These are phyloP conservation scores for Suillus hirtellus DNA, from an alignment of 768 basidiomycete genomes.

Conservation along the genomic window DNA sequence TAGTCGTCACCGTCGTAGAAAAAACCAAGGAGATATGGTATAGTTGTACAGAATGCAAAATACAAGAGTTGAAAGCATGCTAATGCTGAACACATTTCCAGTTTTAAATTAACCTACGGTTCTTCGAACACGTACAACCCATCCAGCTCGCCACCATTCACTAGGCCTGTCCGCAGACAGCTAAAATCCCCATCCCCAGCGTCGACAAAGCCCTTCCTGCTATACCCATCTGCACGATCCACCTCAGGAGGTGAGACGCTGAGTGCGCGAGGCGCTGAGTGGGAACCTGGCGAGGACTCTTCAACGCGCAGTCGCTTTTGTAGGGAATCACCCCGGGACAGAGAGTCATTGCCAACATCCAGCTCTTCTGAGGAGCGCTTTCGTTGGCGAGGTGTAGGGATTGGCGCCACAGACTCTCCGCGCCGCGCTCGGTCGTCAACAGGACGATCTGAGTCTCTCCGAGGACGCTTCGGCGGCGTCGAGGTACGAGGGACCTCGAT, in stretches of 20 bases:
- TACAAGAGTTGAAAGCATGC: conserved; percentile 9
- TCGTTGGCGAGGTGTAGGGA: conserved; percentile 30
- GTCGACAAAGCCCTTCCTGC: conserved; percentile 13
- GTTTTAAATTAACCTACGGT: conserved; percentile 5
- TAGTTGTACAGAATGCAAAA: conserved; percentile 13
- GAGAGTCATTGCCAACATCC: conserved; percentile 25
- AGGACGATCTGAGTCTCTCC: conserved; percentile 21
- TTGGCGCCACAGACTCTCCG: background rate
- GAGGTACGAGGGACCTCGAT: conserved; percentile 16
- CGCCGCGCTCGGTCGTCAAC: conserved; percentile 6
- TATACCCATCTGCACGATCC: conserved; percentile 10
- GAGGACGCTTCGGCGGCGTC: conserved; percentile 45
- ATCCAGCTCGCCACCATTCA: conserved; percentile 32
- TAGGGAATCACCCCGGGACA: conserved; percentile 13
- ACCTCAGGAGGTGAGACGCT: conserved; percentile 21
- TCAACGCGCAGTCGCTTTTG: conserved; percentile 34
- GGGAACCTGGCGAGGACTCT: conserved; percentile 6
- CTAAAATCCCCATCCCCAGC: conserved; percentile 16
- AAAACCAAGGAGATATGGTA: conserved; percentile 9
- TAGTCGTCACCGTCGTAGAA: background rate
- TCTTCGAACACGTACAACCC: conserved; percentile 34
- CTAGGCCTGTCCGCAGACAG: conserved; percentile 27
- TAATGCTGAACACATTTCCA: conserved; percentile 9
- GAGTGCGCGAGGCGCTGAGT: conserved; percentile 13
- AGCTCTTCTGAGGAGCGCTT: conserved; percentile 56